Conservation (phyloP, 23 red algal species). For the Gracilariopsis chorda region DNA sequence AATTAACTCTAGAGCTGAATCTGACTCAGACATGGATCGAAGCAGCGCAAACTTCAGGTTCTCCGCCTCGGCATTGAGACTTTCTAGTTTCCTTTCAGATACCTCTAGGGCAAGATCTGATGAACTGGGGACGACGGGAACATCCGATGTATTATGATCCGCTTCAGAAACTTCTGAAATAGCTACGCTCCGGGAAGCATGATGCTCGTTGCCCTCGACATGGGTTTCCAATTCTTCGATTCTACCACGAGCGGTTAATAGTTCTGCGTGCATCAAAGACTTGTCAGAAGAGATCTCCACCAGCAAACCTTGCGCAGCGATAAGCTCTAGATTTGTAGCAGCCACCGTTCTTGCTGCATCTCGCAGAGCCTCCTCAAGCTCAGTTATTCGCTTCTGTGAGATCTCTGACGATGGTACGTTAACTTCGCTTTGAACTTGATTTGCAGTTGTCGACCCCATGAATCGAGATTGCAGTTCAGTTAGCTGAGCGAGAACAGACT, state of each 20-base stretch:
- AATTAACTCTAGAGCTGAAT: constrained; percentile 16
- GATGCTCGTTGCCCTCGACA: not conserved
- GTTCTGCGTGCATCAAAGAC: constrained; percentile 17
- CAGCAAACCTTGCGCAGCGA: constrained; percentile 36
- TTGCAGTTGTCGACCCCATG: not conserved
- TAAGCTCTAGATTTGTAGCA: constrained; percentile 45
- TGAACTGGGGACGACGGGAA: not conserved
- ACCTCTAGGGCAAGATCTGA: not conserved
- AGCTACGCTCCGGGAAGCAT: not conserved
- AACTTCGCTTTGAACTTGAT: not conserved
- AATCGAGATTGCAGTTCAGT: constrained; percentile 6
- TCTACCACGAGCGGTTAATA: not conserved
- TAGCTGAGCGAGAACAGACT: not conserved
- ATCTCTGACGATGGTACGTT: not conserved
- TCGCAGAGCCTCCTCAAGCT: constrained; percentile 44
- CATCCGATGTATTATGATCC: not conserved
- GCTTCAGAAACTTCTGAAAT: constrained; percentile 37
- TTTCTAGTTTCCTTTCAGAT: not conserved
- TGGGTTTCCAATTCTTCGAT: constrained; percentile 30
- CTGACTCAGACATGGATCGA: constrained; percentile 3
- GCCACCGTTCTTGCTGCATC: constrained; percentile 55
- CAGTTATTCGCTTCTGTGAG: not conserved
- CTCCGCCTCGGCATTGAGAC: constrained; percentile 14
- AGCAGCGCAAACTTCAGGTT: constrained; percentile 7
- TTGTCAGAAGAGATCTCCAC: constrained; percentile 59